These are phyloP conservation scores for Arctostaphylos glauca DNA, from an alignment of 148 eudicot genomes.

Conservation along the genomic window DNA sequence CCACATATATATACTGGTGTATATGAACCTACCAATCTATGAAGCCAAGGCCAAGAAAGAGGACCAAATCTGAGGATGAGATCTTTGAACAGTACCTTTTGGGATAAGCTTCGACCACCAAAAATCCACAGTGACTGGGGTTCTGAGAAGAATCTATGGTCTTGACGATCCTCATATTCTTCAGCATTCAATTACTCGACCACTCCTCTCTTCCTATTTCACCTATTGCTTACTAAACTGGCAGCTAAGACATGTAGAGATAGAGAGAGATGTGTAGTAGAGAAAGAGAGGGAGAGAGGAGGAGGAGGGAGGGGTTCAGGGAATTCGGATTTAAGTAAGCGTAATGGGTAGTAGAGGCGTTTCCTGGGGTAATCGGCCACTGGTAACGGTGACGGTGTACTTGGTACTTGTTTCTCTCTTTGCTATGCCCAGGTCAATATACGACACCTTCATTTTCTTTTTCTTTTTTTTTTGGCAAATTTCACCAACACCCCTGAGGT, in stretches of 20 bases:
- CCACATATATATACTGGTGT: background rate
- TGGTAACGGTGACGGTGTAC: background rate
- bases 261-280: background rate
- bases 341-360: background rate
- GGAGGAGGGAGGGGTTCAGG: background rate
- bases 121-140: slow-evolving; percentile 38
- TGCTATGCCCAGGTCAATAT: too few relatives aligned
- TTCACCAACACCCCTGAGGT: too few relatives aligned
- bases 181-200: background rate
- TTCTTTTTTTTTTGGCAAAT: too few relatives aligned
- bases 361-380: background rate
- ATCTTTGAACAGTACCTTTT: slow-evolving; percentile 65
- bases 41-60: slow-evolving; percentile 62
- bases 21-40: slow-evolving; percentile 45
- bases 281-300: background rate
- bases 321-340: background rate
- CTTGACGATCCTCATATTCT: slow-evolving; percentile 40
- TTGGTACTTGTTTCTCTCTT: too few relatives aligned
- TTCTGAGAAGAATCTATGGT: slow-evolving; percentile 33
- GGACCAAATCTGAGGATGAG: slow-evolving; percentile 51
- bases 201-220: background rate
- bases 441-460: too few relatives aligned
- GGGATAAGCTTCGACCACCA: slow-evolving; percentile 57
- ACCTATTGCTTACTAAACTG: background rate
- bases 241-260: background rate